Conservation (phyloP, 73 alveolate genomes). For the Paramecium primaurelia region DNA sequence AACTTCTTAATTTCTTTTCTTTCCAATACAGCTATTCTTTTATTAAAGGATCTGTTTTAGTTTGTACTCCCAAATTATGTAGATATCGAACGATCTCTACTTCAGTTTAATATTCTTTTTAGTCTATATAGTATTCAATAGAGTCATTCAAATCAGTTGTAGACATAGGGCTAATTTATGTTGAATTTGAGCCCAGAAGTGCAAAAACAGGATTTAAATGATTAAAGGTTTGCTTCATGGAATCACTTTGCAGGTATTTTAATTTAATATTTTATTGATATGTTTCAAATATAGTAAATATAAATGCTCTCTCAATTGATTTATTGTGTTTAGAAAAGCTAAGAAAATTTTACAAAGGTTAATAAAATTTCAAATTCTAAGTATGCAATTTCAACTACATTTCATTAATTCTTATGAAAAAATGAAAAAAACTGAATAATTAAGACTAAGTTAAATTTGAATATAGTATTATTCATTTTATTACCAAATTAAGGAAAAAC, state of each 20-base stretch:
- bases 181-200: neutral
- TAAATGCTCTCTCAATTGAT: neutral
- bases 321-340: neutral
- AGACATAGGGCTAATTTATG: neutral
- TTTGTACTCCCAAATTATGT: neutral
- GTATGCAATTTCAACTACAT: neutral
- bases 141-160: neutral
- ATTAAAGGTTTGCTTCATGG: neutral
- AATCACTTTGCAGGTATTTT: neutral
- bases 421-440: neutral
- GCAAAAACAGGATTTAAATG: neutral
- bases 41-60: neutral
- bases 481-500: neutral
- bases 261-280: neutral
- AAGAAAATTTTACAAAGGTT: neutral
- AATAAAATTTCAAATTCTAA: neutral
- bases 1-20: neutral
- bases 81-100: slow-evolving; percentile 1
- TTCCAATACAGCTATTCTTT: slow-evolving; percentile 35
- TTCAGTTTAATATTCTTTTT: neutral
- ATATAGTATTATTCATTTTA: neutral
- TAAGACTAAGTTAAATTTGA: neutral
- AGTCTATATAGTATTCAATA: slow-evolving; percentile 1
- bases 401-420: neutral
- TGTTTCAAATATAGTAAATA: neutral